Base-by-base conservation (phyloP, 768 basidiomycete genomes). In the Lentinula sp. region DNA sequence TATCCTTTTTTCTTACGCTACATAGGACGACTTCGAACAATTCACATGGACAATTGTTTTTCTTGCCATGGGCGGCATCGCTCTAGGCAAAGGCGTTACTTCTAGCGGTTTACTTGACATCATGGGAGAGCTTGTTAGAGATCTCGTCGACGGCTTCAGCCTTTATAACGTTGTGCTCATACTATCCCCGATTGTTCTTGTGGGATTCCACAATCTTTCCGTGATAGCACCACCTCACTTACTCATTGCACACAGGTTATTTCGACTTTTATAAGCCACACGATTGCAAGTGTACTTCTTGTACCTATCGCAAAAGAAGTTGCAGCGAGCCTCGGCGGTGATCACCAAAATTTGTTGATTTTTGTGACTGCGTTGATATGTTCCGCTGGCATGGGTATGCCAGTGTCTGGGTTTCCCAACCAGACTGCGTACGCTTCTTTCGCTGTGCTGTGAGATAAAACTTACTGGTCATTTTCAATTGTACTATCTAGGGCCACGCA, bases 401-500 rank as follows among this genome's bases (percentile, higher is more conserved):
- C 96, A 2, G 95, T 98, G 42, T 95, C 93, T 63, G 97, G 97
- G n/a, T 99, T 98, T 79, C 96, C 96, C 0, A 97, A 98, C 72
- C 93, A 97, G 75, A 95, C 93, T 53, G 93, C 94, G 95, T 95
- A 73, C 67, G 90, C 84, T 13, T 39, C 43, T n/a, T 52, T 45
- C 33, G 46, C 36, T 37, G n/a, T 59, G 58, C 13, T 32, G 37
- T 16, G 16, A 28, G 4, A 59, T 39, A 6, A 37, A 13, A 4
- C 58, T 57, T 6, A 48, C 36, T 33, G 28, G 18, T 28, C 16
- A 33, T 36, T 43, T 41, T 49, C 36, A 35, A 16, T 16, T 20
- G 51, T 37, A 39, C 10, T 20, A 41, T 67, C 58, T 62, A 93
- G 91, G 53, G 92, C 93, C 4, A 92, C 93, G 6, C 92, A 96